phyloP scores from a whole-genome alignment of 345 rosid genomes.

The Zanthoxylum bungeanum region DNA sequence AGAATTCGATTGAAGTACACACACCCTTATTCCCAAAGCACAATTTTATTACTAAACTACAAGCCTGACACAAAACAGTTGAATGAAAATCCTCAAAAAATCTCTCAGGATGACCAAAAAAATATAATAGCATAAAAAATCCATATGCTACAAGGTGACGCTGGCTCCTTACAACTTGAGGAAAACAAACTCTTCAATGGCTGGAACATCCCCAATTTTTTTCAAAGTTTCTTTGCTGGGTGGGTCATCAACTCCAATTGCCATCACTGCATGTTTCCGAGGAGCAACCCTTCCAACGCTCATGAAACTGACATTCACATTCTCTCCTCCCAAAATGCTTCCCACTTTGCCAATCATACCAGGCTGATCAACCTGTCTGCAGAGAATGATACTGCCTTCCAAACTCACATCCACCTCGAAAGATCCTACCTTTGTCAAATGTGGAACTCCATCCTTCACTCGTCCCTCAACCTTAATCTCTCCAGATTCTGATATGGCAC shows the following conservation, averaged over 20 bases:
- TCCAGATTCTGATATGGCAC: slow-evolving; percentile 69
- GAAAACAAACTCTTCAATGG: slow-evolving; percentile 73
- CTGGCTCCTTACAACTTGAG: slow-evolving; percentile 61
- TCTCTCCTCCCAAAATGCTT: slow-evolving; percentile 67
- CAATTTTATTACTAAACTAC: slow-evolving; percentile 25
- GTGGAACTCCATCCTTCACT: slow-evolving; percentile 76
- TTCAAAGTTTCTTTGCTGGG: slow-evolving; percentile 53
- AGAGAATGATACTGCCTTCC: slow-evolving; percentile 74
- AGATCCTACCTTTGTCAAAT: slow-evolving; percentile 73
- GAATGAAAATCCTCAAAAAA: slow-evolving; percentile 25
- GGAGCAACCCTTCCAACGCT: slow-evolving; percentile 89
- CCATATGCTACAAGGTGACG: too few relatives aligned
- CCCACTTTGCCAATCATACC: slow-evolving; percentile 83
- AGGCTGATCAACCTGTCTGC: slow-evolving; percentile 85
- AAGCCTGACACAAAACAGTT: slow-evolving; percentile 6
- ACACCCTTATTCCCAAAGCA: not conserved
- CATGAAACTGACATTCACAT: slow-evolving; percentile 82
- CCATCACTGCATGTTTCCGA: slow-evolving; percentile 79
- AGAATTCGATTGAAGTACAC: not conserved
- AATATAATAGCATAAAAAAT: not conserved
- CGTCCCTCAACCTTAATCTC: slow-evolving; percentile 70
- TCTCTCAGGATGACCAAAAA: too few relatives aligned
- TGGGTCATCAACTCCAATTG: slow-evolving; percentile 74
- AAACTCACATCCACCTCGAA: slow-evolving; percentile 78
- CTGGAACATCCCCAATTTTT: slow-evolving; percentile 64